A percentile compares a stretch with the other conserved stretches of the same genome.
These are phyloP conservation scores for Blastosporella zonata DNA, from an alignment of 1,284 basidiomycete genomes.

Conservation along the genomic window DNA sequence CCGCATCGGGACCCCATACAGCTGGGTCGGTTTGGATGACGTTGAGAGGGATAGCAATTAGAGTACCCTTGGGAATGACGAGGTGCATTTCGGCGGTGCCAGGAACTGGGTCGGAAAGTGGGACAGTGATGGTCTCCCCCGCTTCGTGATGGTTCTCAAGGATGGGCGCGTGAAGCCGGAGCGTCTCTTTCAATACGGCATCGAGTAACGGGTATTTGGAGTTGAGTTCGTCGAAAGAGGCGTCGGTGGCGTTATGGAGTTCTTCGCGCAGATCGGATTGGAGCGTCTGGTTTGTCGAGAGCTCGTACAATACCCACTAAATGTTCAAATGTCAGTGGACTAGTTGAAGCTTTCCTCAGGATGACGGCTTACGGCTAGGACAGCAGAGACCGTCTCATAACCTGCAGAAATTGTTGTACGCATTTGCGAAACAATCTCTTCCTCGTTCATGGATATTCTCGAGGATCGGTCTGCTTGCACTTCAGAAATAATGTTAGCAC, in stretches of 20 bases:
- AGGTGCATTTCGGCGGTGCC: constrained; percentile 39
- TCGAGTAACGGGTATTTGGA: constrained; percentile 49
- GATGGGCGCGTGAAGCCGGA: constrained; percentile 58
- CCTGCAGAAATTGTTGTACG: constrained; percentile 60
- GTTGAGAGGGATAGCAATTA: constrained; percentile 53
- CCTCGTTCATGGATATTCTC: constrained; percentile 39
- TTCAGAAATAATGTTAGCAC: constrained; percentile 19
- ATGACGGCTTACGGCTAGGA: constrained; percentile 40
- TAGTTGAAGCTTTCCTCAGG: not conserved
- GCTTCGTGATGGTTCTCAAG: constrained; percentile 60
- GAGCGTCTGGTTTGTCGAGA: constrained; percentile 42
- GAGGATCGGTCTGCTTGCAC: constrained; percentile 40
- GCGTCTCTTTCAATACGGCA: constrained; percentile 52
- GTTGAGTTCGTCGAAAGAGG: constrained; percentile 49
- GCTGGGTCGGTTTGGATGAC: constrained; percentile 51
- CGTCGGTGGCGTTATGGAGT: constrained; percentile 37
- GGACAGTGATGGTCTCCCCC: constrained; percentile 43
- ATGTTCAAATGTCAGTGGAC: constrained; percentile 1
- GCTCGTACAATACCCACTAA: constrained; percentile 59
- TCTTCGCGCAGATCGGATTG: constrained; percentile 52
- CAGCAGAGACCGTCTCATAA: constrained; percentile 59
- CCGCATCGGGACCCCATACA: constrained; percentile 56
- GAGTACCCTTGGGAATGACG: constrained; percentile 52
- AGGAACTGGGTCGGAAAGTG: constrained; percentile 46
- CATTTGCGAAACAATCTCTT: constrained; percentile 54